Percentiles rank a stretch among this genome's conserved stretches.
These are phyloP conservation scores for Kondoa malvinella DNA, from an alignment of 768 basidiomycete species.

Conservation along the genomic window DNA sequence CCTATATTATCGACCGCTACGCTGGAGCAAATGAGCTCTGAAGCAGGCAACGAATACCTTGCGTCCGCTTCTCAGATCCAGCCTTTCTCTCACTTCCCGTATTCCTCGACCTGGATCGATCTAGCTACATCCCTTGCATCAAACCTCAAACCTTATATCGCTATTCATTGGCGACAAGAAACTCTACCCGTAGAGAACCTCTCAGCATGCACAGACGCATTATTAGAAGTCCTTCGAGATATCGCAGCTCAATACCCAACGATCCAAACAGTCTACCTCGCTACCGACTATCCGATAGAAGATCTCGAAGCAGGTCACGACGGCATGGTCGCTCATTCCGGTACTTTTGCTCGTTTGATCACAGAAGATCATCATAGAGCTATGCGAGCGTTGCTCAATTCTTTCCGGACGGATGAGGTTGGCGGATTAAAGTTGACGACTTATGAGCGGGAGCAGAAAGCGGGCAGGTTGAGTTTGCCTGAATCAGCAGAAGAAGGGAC, in stretches of 20 bases:
- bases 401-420: constrained; percentile 37
- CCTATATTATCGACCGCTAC: constrained; percentile 34
- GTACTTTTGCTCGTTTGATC: constrained; percentile 38
- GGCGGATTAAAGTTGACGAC: constrained; percentile 37
- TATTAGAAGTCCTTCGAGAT: constrained; percentile 36
- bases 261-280: constrained; percentile 41
- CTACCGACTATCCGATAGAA: constrained; percentile 41
- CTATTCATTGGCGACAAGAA: constrained; percentile 47
- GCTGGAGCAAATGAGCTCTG: constrained; percentile 4
- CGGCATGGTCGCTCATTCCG: constrained; percentile 31
- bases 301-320: constrained; percentile 19
- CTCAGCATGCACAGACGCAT: constrained; percentile 39
- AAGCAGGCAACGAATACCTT: background rate
- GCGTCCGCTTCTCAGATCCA: constrained; percentile 6
- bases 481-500: constrained; percentile 8
- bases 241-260: constrained; percentile 22
- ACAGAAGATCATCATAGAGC: constrained; percentile 38
- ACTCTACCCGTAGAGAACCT: constrained; percentile 37
- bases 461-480: background rate
- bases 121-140: constrained; percentile 35
- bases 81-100: constrained; percentile 32
- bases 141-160: constrained; percentile 36
- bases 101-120: constrained; percentile 36
- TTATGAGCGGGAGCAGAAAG: constrained; percentile 33
- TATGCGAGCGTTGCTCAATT: constrained; percentile 35